phyloP scores from a whole-genome alignment of 345 rosid species.

The Eucalyptus regnans region DNA sequence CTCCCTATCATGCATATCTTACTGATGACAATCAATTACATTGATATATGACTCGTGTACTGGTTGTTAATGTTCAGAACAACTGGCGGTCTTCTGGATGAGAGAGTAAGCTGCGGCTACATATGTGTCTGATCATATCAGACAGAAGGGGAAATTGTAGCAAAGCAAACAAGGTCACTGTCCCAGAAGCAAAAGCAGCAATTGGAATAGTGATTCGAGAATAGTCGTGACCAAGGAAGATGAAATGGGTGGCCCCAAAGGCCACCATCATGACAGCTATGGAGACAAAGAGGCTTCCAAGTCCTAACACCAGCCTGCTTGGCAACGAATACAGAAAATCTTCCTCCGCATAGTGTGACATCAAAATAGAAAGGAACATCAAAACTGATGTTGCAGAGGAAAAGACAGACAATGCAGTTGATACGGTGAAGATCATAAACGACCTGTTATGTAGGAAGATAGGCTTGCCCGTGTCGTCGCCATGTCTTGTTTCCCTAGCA shows the following conservation, averaged over 20 bases:
- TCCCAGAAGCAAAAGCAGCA: not conserved
- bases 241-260: not conserved
- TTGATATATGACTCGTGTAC: no score
- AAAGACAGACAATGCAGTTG: slow-evolving; percentile 6
- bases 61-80: no score
- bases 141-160: not conserved
- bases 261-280: not conserved
- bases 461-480: not conserved
- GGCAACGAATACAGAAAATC: slow-evolving; percentile 4
- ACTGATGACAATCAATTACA: no score
- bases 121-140: not conserved
- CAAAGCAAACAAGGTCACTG: not conserved
- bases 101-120: not conserved
- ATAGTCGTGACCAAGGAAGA: not conserved
- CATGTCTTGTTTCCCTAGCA: no score
- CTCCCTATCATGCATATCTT: no score
- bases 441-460: not conserved
- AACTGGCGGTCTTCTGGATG: no score
- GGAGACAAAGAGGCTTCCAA: not conserved
- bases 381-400: slow-evolving; percentile 7
- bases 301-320: not conserved
- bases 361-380: slow-evolving; percentile 14
- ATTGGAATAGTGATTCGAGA: not conserved
- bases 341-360: not conserved
- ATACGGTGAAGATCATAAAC: slow-evolving; percentile 8